These are phyloP conservation scores for Metschnikowia koreensis DNA, from an alignment of 805 yeast species.

Conservation along the genomic window DNA sequence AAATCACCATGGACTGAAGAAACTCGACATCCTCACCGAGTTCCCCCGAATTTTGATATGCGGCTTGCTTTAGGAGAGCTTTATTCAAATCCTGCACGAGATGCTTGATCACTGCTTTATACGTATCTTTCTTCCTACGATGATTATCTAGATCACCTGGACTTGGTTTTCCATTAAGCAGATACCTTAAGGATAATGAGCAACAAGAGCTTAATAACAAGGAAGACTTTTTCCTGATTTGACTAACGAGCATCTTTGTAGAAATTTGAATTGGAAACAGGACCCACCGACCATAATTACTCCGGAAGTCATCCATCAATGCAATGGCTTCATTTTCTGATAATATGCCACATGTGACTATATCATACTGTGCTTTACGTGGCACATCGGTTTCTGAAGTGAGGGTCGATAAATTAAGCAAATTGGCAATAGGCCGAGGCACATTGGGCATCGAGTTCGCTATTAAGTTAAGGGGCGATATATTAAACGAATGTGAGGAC, in stretches of 20 bases:
- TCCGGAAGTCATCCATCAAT: constrained; percentile 56
- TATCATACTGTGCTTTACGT: constrained; percentile 35
- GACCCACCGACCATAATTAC: constrained; percentile 76
- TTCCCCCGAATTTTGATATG: constrained; percentile 19
- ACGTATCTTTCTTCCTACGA: constrained; percentile 29
- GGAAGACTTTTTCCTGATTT: constrained; percentile 53
- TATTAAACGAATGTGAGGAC: constrained; percentile 36
- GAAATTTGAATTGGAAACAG: constrained; percentile 58
- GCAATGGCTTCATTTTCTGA: constrained; percentile 46
- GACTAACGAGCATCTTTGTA: constrained; percentile 47
- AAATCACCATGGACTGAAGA: constrained; percentile 63
- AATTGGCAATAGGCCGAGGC: constrained; percentile 37
- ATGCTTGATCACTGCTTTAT: constrained; percentile 41
- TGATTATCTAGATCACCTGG: constrained; percentile 26
- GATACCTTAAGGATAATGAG: constrained; percentile 56
- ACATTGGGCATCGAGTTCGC: constrained; percentile 29
- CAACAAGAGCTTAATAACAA: constrained; percentile 67
- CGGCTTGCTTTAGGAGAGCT: constrained; percentile 36
- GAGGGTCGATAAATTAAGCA: constrained; percentile 20
- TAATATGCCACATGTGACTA: constrained; percentile 51
- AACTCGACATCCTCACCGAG: constrained; percentile 46
- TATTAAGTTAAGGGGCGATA: constrained; percentile 46
- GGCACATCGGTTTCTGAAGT: constrained; percentile 10
- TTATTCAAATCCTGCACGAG: constrained; percentile 49
- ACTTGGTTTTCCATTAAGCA: constrained; percentile 24